A percentile compares a stretch with the other conserved stretches of the same genome.
Conservation (phyloP, 805 yeast genomes). For the Wickerhamiella cacticola region DNA sequence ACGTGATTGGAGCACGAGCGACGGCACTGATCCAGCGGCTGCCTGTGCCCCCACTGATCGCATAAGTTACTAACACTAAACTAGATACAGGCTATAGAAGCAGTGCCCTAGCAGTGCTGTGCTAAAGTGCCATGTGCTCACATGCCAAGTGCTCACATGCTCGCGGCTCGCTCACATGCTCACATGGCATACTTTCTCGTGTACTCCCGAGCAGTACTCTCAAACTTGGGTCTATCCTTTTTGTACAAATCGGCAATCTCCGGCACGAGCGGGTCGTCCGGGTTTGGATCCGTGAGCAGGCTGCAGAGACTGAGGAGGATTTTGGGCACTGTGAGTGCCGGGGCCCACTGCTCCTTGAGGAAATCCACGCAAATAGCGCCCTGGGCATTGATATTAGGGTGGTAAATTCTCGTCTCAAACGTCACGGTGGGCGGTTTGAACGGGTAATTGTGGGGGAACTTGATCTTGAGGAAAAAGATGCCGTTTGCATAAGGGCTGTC, state of each 20-base stretch:
- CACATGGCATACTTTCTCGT: conserved; percentile 94
- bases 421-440: conserved; percentile 93
- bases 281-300: conserved; percentile 91
- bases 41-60: no score
- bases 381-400: conserved; percentile 90
- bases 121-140: no score
- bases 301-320: conserved; percentile 91
- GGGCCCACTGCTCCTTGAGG: conserved; percentile 97
- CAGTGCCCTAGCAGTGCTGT: no score
- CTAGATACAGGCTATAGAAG: no score
- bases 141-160: neutral
- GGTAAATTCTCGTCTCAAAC: conserved; percentile 92
- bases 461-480: conserved; percentile 88
- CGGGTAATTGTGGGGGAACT: conserved; percentile 98
- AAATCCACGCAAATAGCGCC: conserved; percentile 96
- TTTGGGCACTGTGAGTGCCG: conserved; percentile 92
- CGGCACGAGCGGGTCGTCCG: conserved; percentile 97
- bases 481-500: conserved; percentile 85
- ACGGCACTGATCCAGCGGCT: no score
- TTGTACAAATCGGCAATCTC: conserved; percentile 95
- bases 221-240: conserved; percentile 86
- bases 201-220: conserved; percentile 97
- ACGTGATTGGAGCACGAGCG: no score
- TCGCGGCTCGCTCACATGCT: conserved; percentile 12
- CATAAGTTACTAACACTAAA: no score